Evolutionary conservation across 352 stramenopile species (phyloP).

Genomic region (Pythium brassicae): DNA sequence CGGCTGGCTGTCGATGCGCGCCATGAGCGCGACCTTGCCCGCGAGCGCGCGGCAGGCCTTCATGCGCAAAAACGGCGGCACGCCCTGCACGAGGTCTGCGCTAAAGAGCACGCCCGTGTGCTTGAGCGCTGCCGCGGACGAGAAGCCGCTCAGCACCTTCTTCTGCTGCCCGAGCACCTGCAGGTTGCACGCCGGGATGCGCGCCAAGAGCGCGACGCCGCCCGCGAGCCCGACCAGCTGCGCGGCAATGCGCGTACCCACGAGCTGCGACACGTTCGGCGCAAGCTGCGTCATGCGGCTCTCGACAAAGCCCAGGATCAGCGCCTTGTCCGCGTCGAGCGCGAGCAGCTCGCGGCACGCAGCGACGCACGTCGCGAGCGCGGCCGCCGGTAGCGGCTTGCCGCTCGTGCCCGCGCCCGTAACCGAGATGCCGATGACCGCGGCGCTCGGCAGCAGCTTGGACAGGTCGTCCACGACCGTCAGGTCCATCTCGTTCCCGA

Average conservation of each 20-base stretch:
- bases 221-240: conserved; percentile 94
- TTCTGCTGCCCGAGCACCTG: conserved; percentile 95
- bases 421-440: conserved; percentile 94
- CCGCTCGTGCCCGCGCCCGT: conserved; percentile 90
- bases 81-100: conserved; percentile 89
- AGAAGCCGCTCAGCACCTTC: conserved; percentile 89
- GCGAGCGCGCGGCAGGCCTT: conserved; percentile 94
- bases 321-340: conserved; percentile 79
- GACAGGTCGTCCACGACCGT: conserved; percentile 88
- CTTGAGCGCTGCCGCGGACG: conserved; percentile 71
- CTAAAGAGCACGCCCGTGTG: conserved; percentile 94
- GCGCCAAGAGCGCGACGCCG: conserved; percentile 90
- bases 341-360: conserved; percentile 87
- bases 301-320: conserved; percentile 91
- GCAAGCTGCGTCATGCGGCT: conserved; percentile 90
- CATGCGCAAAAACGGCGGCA: conserved; percentile 90
- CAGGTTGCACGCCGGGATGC: conserved; percentile 97
- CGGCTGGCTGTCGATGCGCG: conserved; percentile 90
- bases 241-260: conserved; percentile 94
- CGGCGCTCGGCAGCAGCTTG: conserved; percentile 87
- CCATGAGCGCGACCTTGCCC: conserved; percentile 87
- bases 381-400: conserved; percentile 59
- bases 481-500: conserved; percentile 94
- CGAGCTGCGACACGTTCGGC: conserved; percentile 91
- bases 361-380: conserved; percentile 72